Base-by-base conservation (phyloP, 441 rosid species). In the Croton setiger region DNA sequence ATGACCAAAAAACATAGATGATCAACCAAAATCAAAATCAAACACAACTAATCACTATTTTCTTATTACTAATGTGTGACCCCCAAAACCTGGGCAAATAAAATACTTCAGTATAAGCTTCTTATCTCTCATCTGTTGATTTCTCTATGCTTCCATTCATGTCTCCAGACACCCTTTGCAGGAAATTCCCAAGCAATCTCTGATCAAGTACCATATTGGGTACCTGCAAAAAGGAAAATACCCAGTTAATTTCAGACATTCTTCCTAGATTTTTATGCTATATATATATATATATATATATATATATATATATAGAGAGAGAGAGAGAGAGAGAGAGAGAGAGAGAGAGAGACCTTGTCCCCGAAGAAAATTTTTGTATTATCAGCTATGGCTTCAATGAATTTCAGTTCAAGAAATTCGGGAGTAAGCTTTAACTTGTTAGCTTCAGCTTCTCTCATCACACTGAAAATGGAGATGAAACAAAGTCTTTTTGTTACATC, bases 331-430 rank as follows among this genome's bases (percentile, higher is more conserved):
- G 4, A 3, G 20, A 2, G 8, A 5, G 4, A 13, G 71, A 20
- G 15, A 48, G 47, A 68, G 71, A 68, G 7, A 43, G 57, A 48
- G 36, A 88, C 97, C 96, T 91, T 93, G 67, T 93, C 86, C 15
- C 96, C 98, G 4, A 89, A 93, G 90, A 87, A 91, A 41, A 89
- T 89, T 74, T 93, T 93, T 58, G 96, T 89, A 77, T 93, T 90
- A 71, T 78, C 80, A 57, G 98, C 88, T 68, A 90, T 90, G 72
- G 94, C 92, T 55, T 90, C 94, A 2, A 88, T 93, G 77, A 93
- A 90, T 68, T 78, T 87, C 60, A 90, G 89, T 62, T 91, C 93
- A 12, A 93, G 92, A 83, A 86, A 93, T 60, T 89, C 86, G 7
- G 94, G 92, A 4, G 96, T 89, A 51, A 93, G 94, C 86, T 89